Evolutionary conservation across 495 filamentous ascomycete species (phyloP).

Genomic region (Parathielavia appendiculata): DNA sequence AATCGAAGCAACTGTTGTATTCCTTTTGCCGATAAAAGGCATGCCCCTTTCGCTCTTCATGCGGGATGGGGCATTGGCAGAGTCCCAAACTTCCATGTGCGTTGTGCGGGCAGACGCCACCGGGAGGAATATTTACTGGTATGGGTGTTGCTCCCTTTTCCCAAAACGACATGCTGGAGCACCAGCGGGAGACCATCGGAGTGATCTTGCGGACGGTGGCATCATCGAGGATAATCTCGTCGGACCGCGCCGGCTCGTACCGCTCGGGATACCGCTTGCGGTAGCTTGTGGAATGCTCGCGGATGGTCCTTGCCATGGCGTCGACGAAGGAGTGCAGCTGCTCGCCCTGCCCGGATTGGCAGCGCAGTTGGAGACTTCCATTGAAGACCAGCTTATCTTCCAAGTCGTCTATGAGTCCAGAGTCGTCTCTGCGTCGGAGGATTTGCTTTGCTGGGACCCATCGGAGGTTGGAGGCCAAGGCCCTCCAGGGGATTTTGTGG

Average conservation of each 20-base stretch:
- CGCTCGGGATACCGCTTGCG: constrained; percentile 5
- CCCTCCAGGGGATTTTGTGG: constrained; percentile 3
- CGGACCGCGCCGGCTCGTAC: neutral
- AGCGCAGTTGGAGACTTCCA: constrained; percentile 1
- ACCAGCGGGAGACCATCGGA: neutral
- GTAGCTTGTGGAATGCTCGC: neutral
- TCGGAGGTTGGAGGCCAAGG: neutral
- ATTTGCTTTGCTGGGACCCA: neutral
- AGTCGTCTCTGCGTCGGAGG: too few species aligned
- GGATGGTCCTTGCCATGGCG: neutral
- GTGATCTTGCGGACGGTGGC: constrained; percentile 1
- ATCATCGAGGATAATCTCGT: constrained; percentile 4
- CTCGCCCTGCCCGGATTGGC: neutral
- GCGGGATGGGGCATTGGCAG: constrained; percentile 1
- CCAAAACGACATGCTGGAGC: neutral
- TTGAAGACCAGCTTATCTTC: neutral
- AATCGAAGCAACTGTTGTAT: neutral
- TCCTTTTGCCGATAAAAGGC: neutral
- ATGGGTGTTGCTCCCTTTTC: too few species aligned
- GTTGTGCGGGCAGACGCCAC: neutral
- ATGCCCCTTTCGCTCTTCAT: neutral
- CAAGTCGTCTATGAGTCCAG: too few species aligned
- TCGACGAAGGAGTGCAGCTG: constrained; percentile 4
- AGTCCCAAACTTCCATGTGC: too few species aligned
- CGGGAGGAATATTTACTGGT: neutral